These are phyloP conservation scores for Brassica nigra DNA, from an alignment of 345 rosid genomes.

Conservation along the genomic window DNA sequence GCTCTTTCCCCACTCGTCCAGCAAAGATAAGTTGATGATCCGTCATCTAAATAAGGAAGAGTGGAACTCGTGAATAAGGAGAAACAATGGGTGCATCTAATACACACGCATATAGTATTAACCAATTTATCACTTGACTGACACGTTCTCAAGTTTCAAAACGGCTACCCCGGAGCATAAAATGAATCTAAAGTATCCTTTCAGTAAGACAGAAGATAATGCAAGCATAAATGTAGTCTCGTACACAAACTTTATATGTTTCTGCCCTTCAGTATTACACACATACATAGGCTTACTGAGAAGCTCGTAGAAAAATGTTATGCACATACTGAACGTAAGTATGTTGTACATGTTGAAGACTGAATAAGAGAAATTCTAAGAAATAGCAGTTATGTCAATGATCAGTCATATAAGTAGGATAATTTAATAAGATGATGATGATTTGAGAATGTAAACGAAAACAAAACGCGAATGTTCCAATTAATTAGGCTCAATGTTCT, in stretches of 20 bases:
- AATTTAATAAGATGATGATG: neutral
- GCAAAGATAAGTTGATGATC: constrained; percentile 75
- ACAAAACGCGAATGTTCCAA: neutral
- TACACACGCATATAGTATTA: neutral
- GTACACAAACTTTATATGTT: constrained; percentile 9
- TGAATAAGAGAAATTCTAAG: neutral
- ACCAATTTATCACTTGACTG: neutral
- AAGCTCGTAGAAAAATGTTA: constrained; percentile 5
- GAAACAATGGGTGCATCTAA: constrained; percentile 1
- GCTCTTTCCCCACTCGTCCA: constrained; percentile 81
- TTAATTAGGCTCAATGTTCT: neutral
- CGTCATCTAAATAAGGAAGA: constrained; percentile 61
- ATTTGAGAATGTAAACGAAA: neutral
- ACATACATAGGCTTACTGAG: neutral
- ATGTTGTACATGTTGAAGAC: neutral
- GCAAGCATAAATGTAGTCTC: constrained; percentile 10
- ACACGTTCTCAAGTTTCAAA: neutral
- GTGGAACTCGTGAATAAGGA: constrained; percentile 15
- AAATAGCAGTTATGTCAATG: neutral
- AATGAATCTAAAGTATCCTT: neutral
- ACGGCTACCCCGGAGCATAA: neutral
- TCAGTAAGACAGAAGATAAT: constrained; percentile 11
- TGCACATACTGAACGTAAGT: neutral
- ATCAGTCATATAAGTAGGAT: neutral
- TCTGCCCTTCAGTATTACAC: neutral